A percentile compares a stretch with the other conserved stretches of the same genome.
Evolutionary conservation across 371 early-diverging fungal genomes (phyloP).

Genomic region (Catenaria anguillulae): DNA sequence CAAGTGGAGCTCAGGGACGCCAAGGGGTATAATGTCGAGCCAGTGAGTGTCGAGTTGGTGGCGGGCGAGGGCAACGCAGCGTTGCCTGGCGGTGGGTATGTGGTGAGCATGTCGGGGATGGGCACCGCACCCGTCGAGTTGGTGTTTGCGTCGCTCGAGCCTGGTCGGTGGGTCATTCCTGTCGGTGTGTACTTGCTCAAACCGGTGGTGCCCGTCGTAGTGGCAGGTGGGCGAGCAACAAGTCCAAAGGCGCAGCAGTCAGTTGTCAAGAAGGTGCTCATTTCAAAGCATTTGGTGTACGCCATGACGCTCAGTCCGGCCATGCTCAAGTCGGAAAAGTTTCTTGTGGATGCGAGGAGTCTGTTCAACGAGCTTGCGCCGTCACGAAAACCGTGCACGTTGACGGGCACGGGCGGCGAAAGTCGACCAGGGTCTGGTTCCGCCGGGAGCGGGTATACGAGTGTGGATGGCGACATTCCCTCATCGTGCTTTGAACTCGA

Average conservation of each 20-base stretch:
- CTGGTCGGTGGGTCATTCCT: background rate
- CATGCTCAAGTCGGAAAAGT: background rate
- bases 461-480: no score
- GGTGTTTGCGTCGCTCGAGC: background rate
- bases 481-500: background rate
- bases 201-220: no score
- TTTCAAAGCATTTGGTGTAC: constrained; percentile 1
- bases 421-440: no score
- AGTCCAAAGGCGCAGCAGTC: no score
- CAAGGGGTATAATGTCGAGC: background rate
- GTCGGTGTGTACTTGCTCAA: background rate
- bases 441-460: no score
- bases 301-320: background rate
- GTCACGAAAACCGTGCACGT: background rate
- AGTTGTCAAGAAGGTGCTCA: no score
- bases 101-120: background rate
- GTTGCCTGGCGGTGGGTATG: background rate
- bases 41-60: background rate
- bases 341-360: background rate
- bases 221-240: no score
- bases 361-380: background rate
- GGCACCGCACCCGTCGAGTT: background rate
- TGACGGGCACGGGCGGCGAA: background rate
- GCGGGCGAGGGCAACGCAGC: background rate
- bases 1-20: background rate